A percentile compares a stretch with the other conserved stretches of the same genome.
Evolutionary conservation across 1,139 yeast genomes (phyloP).

Genomic region (Lodderomyces pseudojiufengensis): DNA sequence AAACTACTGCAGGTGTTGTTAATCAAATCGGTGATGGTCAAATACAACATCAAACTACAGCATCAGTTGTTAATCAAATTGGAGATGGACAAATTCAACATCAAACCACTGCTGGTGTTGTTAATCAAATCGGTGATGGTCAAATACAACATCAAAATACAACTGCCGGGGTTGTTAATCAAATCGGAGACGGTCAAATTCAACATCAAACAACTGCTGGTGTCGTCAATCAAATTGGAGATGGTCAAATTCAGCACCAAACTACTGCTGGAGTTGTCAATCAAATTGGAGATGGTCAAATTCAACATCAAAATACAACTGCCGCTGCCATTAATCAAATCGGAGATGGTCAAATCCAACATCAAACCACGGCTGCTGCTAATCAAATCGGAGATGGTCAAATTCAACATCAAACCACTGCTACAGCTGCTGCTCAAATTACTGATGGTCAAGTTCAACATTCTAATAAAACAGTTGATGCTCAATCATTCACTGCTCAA

Average conservation of each 20-base stretch:
- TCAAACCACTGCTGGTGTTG: conserved; percentile 29
- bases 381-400: conserved; percentile 61
- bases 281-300: conserved; percentile 36
- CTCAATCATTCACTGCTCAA: conserved; percentile 3
- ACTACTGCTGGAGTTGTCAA: conserved; percentile 29
- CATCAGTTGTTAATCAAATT: conserved; percentile 30
- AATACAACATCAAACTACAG: conserved; percentile 52
- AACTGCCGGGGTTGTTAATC: conserved; percentile 26
- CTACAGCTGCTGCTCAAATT: conserved; percentile 22
- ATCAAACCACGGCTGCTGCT: conserved; percentile 22
- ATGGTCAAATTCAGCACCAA: conserved; percentile 36
- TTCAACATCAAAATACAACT: conserved; percentile 31
- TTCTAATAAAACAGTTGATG: conserved; percentile 14
- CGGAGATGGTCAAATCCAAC: conserved; percentile 35
- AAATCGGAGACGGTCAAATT: conserved; percentile 42
- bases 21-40: conserved; percentile 61
- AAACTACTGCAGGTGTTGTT: conserved; percentile 27
- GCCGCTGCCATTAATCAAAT: conserved; percentile 31
- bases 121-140: conserved; percentile 41
- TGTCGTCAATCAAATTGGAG: conserved; percentile 30
- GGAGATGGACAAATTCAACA: conserved; percentile 40
- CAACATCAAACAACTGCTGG: conserved; percentile 34
- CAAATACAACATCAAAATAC: conserved; percentile 39
- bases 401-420: conserved; percentile 45
- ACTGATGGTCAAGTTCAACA: conserved; percentile 11